Evolutionary conservation across 192 early-diverging fungal species (phyloP).

Genomic region (Coemansia sp.): DNA sequence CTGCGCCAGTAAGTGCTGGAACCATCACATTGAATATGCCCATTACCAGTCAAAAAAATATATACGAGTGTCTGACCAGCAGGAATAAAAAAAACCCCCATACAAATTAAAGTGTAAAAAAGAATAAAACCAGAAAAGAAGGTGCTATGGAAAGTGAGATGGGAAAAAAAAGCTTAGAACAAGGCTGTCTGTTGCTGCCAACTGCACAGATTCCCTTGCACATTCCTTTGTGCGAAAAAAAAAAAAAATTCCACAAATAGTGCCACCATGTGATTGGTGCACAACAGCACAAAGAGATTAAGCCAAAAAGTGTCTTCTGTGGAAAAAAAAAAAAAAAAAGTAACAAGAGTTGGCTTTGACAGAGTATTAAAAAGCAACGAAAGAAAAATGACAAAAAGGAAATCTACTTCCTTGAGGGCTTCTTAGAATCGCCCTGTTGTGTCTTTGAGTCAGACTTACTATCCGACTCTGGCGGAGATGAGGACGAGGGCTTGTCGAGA

Average conservation of each 20-base stretch:
- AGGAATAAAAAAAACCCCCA: not conserved
- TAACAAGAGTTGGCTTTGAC: not conserved
- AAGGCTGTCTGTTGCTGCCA: not conserved
- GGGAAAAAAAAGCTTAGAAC: not conserved
- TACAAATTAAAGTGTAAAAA: not conserved
- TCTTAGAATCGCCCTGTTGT: constrained; percentile 5
- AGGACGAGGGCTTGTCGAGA: constrained; percentile 39
- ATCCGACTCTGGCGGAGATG: constrained; percentile 11
- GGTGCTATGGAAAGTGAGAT: not conserved
- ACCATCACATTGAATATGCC: constrained; percentile 3
- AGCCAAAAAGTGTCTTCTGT: not conserved
- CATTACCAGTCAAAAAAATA: constrained; percentile 1
- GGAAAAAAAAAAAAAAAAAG: constrained; percentile 1
- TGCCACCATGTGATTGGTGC: not conserved
- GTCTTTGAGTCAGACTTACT: not conserved
- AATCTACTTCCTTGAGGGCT: not conserved
- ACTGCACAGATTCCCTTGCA: not conserved
- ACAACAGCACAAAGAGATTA: not conserved
- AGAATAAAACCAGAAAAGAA: not conserved
- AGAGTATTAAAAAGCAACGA: no score
- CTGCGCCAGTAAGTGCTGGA: not conserved
- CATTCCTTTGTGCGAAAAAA: constrained; percentile 6
- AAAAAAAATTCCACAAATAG: not conserved
- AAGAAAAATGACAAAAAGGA: not conserved
- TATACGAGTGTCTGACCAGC: not conserved